A percentile compares a stretch with the other conserved stretches of the same genome.
phyloP scores from a whole-genome alignment of 306 rosid genomes.

The Oemleria cerasiformis region DNA sequence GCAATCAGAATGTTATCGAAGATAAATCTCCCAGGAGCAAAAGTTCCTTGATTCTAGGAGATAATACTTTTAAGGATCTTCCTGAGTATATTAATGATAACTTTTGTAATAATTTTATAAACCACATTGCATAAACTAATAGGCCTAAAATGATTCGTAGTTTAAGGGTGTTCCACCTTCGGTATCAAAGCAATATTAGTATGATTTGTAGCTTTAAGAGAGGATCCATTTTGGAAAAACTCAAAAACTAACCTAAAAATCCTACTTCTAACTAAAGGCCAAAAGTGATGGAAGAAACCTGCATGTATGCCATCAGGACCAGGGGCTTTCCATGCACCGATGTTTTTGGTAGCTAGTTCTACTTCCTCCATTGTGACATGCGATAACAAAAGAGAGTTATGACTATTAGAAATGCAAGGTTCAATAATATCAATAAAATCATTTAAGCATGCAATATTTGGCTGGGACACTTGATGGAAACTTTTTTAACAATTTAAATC shows the following conservation, averaged over 20 bases:
- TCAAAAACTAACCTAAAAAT: neutral
- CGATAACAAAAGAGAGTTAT: no score
- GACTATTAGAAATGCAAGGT: neutral
- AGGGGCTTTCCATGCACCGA: neutral
- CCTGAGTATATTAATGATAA: no score
- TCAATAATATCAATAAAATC: neutral
- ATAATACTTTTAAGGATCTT: no score
- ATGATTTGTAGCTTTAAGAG: neutral
- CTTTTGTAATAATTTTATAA: no score
- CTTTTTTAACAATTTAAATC: neutral
- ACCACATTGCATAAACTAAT: no score
- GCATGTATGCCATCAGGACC: neutral
- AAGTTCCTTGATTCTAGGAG: no score
- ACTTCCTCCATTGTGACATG: neutral
- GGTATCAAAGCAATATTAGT: neutral
- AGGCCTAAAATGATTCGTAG: no score
- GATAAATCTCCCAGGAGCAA: no score
- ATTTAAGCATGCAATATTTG: no score
- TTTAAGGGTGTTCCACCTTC: no score
- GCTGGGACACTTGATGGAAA: no score
- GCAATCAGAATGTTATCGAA: no score
- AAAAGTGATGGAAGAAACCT: neutral
- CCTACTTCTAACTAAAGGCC: rapidly evolving
- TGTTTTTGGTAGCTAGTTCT: neutral
- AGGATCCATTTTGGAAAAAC: neutral